These are phyloP conservation scores for Irpex sp. DNA, from an alignment of 1,284 basidiomycete species.

Conservation along the genomic window DNA sequence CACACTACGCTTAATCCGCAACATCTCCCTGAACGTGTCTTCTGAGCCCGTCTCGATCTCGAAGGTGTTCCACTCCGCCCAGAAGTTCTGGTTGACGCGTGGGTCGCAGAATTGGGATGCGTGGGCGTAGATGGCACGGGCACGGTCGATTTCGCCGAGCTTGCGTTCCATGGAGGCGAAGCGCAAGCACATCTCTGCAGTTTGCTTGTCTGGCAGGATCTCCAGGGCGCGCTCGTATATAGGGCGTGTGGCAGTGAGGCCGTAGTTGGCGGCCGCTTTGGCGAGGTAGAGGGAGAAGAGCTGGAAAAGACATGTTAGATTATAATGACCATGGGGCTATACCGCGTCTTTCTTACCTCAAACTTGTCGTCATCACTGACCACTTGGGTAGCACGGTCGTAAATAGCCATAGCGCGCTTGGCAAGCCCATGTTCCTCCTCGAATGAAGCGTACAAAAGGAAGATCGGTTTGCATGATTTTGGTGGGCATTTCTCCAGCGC, in stretches of 20 bases:
- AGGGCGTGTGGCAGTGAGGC: slow-evolving; percentile 91
- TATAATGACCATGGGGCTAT: slow-evolving; percentile 1
- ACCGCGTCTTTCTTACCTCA: slow-evolving; percentile 56
- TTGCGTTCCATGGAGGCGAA: slow-evolving; percentile 97
- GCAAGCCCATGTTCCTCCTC: slow-evolving; percentile 96
- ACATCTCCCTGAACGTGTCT: slow-evolving; percentile 98
- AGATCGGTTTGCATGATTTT: slow-evolving; percentile 93
- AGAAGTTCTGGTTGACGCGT: slow-evolving; percentile 85
- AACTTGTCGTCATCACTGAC: slow-evolving; percentile 92
- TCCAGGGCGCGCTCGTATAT: slow-evolving; percentile 98
- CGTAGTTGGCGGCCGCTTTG: slow-evolving; percentile 94
- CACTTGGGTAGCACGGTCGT: slow-evolving; percentile 86
- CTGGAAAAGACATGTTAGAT: slow-evolving; percentile 35
- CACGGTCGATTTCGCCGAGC: slow-evolving; percentile 97
- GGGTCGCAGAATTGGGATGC: slow-evolving; percentile 99
- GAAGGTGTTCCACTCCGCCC: slow-evolving; percentile 96
- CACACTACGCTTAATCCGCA: slow-evolving; percentile 96
- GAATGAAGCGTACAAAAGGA: slow-evolving; percentile 92
- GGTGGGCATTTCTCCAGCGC: slow-evolving; percentile 94
- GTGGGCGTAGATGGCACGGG: slow-evolving; percentile 94
- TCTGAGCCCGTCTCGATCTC: slow-evolving; percentile 98
- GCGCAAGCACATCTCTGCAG: slow-evolving; percentile 96
- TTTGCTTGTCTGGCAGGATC: slow-evolving; percentile 87
- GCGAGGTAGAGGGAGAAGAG: slow-evolving; percentile 98
- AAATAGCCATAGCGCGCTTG: slow-evolving; percentile 94